Conservation (phyloP, 345 rosid species). For the Hevea brasiliensis region DNA sequence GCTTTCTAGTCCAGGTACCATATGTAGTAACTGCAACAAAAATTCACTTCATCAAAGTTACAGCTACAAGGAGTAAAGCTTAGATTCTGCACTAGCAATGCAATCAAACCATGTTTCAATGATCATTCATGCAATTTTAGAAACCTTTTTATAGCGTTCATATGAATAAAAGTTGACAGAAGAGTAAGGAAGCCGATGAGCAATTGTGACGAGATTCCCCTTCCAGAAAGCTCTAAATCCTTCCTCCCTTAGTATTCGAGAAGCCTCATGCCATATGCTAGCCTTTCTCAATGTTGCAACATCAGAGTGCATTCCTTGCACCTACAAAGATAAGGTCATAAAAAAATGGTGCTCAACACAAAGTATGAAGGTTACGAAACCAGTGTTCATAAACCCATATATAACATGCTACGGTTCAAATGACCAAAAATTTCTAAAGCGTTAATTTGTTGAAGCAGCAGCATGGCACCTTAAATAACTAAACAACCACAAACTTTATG, state of each 20-base stretch:
- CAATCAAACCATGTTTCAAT: neutral
- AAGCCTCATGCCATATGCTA: constrained; percentile 81
- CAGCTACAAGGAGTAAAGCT: neutral
- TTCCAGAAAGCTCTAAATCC: constrained; percentile 95
- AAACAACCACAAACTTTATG: neutral
- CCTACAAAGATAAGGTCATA: constrained; percentile 38
- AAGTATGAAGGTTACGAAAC: neutral
- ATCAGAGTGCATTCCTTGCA: constrained; percentile 93
- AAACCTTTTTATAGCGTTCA: constrained; percentile 79
- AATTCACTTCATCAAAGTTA: constrained; percentile 8
- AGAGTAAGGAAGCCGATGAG: constrained; percentile 92
- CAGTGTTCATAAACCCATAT: neutral
- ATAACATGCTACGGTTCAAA: neutral
- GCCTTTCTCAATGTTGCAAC: constrained; percentile 61
- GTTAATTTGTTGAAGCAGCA: neutral
- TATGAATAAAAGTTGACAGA: constrained; percentile 86
- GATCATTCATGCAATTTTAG: neutral
- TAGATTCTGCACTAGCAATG: neutral
- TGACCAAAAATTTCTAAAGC: neutral
- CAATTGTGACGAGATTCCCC: constrained; percentile 92
- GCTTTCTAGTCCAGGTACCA: constrained; percentile 37
- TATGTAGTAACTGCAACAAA: constrained; percentile 55
- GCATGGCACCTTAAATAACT: neutral
- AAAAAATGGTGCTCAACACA: neutral
- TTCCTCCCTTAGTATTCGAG: constrained; percentile 75